Evolutionary conservation across 345 rosid species (phyloP), one percentile per base, ranked within the genome.

Genomic region (Lepidium didymum): DNA sequence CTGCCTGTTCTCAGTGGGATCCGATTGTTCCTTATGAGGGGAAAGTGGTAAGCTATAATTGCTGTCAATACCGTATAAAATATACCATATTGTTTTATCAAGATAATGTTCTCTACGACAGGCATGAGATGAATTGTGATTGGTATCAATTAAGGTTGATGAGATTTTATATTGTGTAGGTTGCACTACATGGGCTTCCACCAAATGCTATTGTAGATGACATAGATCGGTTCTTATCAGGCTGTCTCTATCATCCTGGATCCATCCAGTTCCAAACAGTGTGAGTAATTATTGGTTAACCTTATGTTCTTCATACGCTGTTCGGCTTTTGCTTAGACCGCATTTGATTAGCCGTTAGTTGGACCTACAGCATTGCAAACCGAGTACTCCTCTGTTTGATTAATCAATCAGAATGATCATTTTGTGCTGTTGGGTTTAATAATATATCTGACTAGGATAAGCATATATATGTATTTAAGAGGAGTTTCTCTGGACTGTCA

Each of bases 211-310:
- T 11, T 9, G 4, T 29, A 4, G 95, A 89, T 19, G 96, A 92
- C 62, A 43, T 87, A 12, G 96, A 89, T 29, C 85, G 90, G 78
- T 85, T 89, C 75, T 76, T 92, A 45, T 78, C 85, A 15, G 91
- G 92, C 34, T 92, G 84, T 77, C 81, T 83, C 25, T 87, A 49
- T 67, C 75, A 85, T 56, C 60, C 81, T 14, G 83, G 88, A 16
- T 77, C 90, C 44, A 74, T 85, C 60, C 75, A 71, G 58, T 34
- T 70, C 25, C 31, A 69, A 51, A 7, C 52, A 41, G 78, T 81
- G 96, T 86, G 23, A 74, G 80, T 77, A 8, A 36, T 67, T 14
- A 59, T 54, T 43, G 4, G 27, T 56, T 72, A 10, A 18, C 55
- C 23, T 8, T 33, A 15, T 58, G 25, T 47, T 65, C 11, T 19